A percentile compares a stretch with the other conserved stretches of the same genome.
phyloP scores from a whole-genome alignment of 2,329 filamentous ascomycete genomes.

The Aureobasidium leucospermi region DNA sequence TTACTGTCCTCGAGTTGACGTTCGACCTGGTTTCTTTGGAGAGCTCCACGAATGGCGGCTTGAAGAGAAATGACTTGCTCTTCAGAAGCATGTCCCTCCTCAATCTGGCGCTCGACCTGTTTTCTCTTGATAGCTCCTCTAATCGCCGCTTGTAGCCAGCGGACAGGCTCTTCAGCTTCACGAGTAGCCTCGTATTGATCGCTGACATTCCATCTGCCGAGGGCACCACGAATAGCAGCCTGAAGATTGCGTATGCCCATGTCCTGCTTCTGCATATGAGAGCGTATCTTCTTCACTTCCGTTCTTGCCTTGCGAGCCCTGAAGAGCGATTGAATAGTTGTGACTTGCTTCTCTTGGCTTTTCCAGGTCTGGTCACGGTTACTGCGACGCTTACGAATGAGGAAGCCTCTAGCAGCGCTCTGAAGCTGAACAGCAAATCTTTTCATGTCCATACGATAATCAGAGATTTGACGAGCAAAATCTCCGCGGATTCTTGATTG shows the following conservation, averaged over 20 bases:
- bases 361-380: conserved; percentile 62
- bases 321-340: conserved; percentile 75
- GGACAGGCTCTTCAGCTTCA: conserved; percentile 29
- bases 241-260: conserved; percentile 37
- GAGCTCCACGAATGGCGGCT: conserved; percentile 55
- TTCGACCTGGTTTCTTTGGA: conserved; percentile 36
- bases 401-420: conserved; percentile 67
- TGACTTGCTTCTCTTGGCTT: conserved; percentile 56
- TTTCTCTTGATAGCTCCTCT: conserved; percentile 39
- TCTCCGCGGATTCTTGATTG: conserved; percentile 84
- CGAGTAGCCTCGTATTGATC: conserved; percentile 37
- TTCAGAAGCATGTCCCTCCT: conserved; percentile 56
- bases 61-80: conserved; percentile 48
- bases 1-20: conserved; percentile 54
- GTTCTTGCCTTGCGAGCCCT: conserved; percentile 53
- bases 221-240: conserved; percentile 42
- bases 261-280: conserved; percentile 38
- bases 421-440: conserved; percentile 74
- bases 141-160: conserved; percentile 39
- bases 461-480: conserved; percentile 73
- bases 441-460: conserved; percentile 76
- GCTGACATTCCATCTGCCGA: conserved; percentile 48
- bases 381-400: conserved; percentile 58
- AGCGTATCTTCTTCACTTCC: conserved; percentile 41
- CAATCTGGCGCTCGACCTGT: conserved; percentile 46